Base-by-base conservation (phyloP, 179 eudicot genomes). In the Silene noctiflora region DNA sequence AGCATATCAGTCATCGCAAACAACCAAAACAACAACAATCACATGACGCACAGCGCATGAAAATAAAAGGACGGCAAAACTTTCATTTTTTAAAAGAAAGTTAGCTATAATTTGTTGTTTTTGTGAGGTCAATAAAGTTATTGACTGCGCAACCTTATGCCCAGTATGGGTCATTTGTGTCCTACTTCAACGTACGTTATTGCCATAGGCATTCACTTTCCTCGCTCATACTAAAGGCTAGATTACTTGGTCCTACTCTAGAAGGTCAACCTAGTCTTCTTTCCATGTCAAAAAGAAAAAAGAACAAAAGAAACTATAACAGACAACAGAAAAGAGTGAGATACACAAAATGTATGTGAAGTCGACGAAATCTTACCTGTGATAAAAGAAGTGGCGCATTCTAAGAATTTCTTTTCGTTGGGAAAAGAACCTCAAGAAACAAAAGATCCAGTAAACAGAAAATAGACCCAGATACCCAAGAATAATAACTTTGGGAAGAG, bases 401-500 rank as follows among this genome's bases (percentile, higher is more conserved):
- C 84, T 79, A 14, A 96, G 87, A 63, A 89, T 91, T 75, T 89
- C 95, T 80, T 85, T 96, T 73, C 94, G 81, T 83, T 96, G 99
- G 20, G 91, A 82, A 67, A 96, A 96, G 76, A 96, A 96, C 75
- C 99, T 86, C 59, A 93, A 67, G 77, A 96, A 96, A 78, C 99
- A 93, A 78, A 96, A 89, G 76, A 84, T 79, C 97, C 93, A 96
- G 66, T 90, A 96, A 16, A 84, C 67, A 67, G 94, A 89, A 77
- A 91, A 91, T 75, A 96, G 86, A 29, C 89, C 89, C 84, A 96
- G 76, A 85, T 91, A 89, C 60, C 98, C 98, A 75, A 93, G 91
- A 85, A 96, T 88, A 68, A 89, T 80, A 62, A 87, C 91, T 84
- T 90, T 96, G 4, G 84, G 84, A 77, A 91, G 81, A 3, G 99